Evolutionary conservation across 306 rosid genomes (phyloP).

Genomic region (Ziziphus jujuba): DNA sequence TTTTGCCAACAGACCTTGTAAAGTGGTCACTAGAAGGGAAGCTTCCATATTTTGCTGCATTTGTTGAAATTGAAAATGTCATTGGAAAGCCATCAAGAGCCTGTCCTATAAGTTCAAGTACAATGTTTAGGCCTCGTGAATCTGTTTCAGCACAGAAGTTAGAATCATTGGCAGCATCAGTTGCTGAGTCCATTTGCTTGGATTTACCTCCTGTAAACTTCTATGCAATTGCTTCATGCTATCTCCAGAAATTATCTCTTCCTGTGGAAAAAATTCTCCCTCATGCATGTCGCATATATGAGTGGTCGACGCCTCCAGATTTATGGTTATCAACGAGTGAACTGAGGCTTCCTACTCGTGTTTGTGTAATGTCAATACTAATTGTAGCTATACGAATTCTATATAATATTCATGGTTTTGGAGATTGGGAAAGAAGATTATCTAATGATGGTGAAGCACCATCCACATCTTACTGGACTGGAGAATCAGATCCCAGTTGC

Average conservation of each 20-base stretch:
- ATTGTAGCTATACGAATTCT: slow-evolving; percentile 73
- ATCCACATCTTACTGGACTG: slow-evolving; percentile 16
- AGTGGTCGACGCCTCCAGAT: slow-evolving; percentile 85
- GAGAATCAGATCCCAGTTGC: slow-evolving; percentile 9
- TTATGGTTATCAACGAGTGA: slow-evolving; percentile 69
- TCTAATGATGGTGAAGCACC: slow-evolving; percentile 31
- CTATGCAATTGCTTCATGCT: slow-evolving; percentile 62
- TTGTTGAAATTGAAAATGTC: slow-evolving; percentile 62
- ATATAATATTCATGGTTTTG: slow-evolving; percentile 74
- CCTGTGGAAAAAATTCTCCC: slow-evolving; percentile 65
- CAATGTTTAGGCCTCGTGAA: slow-evolving; percentile 65
- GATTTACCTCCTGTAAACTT: slow-evolving; percentile 87
- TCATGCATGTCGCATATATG: slow-evolving; percentile 58
- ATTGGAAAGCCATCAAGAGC: slow-evolving; percentile 58
- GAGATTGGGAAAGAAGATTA: slow-evolving; percentile 86
- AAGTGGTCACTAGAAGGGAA: slow-evolving; percentile 80
- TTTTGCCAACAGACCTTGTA: slow-evolving; percentile 71
- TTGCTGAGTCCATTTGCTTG: slow-evolving; percentile 71
- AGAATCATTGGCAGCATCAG: slow-evolving; percentile 64
- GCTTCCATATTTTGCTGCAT: slow-evolving; percentile 86
- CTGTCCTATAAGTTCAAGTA: slow-evolving; percentile 73
- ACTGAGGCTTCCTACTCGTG: slow-evolving; percentile 62
- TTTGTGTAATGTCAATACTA: slow-evolving; percentile 69
- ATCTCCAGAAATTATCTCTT: slow-evolving; percentile 58
- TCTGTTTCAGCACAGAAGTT: slow-evolving; percentile 60